These are phyloP conservation scores for Fagopyrum homotropicum DNA, from an alignment of 148 eudicot genomes.

Conservation along the genomic window DNA sequence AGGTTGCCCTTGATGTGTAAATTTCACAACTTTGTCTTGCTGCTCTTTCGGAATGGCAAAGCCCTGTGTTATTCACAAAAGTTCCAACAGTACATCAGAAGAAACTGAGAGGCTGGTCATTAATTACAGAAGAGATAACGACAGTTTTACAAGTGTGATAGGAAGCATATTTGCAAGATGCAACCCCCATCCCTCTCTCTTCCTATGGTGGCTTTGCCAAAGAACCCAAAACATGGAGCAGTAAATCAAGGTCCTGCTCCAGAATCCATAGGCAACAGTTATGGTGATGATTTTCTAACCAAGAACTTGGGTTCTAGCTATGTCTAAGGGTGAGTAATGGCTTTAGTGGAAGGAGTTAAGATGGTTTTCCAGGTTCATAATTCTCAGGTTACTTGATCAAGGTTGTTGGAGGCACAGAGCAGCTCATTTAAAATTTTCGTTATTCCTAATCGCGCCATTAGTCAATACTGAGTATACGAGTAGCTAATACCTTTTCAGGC, in stretches of 20 bases:
- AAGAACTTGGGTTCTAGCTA: background rate
- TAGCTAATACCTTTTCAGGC: background rate
- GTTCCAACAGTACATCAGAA: background rate
- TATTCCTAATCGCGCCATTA: background rate
- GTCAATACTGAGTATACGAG: background rate
- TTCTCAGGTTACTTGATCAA: background rate
- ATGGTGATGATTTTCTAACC: background rate
- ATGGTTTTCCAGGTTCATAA: background rate
- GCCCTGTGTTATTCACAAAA: conserved; percentile 36
- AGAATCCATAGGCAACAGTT: background rate
- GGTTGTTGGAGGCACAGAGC: background rate
- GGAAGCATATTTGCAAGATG: background rate
- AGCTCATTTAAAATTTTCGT: background rate
- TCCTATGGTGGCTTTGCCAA: background rate
- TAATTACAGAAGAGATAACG: background rate
- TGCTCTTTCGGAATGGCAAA: conserved; percentile 80
- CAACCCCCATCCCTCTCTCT: background rate
- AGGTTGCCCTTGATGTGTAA: conserved; percentile 73
- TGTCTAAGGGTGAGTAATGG: background rate
- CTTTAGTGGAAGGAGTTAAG: too few species aligned
- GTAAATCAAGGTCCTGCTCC: background rate
- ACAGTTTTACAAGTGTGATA: background rate
- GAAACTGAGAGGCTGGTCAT: background rate
- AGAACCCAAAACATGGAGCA: background rate
- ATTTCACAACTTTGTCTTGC: conserved; percentile 74